Evolutionary conservation across 2,329 filamentous ascomycete genomes (phyloP).

Genomic region (Penicillium aurantiogriseum): DNA sequence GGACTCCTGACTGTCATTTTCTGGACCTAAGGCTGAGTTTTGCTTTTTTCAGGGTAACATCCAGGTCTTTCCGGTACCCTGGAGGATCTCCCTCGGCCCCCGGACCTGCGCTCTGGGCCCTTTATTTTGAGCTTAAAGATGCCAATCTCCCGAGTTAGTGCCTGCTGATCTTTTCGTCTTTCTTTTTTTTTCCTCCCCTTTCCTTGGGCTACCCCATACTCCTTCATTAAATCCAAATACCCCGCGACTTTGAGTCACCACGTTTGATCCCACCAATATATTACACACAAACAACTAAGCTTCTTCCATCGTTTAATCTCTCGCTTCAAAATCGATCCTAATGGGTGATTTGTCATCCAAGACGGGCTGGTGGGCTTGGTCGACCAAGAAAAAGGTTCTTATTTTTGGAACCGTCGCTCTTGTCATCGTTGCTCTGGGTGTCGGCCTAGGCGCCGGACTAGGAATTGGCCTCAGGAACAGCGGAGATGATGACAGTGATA

Average conservation of each 20-base stretch:
- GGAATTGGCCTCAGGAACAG: constrained; percentile 52
- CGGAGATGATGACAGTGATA: constrained; percentile 27
- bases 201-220: not conserved
- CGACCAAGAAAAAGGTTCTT: constrained; percentile 36
- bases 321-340: not conserved
- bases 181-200: not conserved
- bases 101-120: constrained; percentile 2
- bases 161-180: constrained; percentile 1
- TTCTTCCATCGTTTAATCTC: not conserved
- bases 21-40: not conserved
- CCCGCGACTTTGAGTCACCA: not conserved
- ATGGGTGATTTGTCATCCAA: constrained; percentile 18
- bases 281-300: not conserved
- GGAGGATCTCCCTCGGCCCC: constrained; percentile 15
- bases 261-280: not conserved
- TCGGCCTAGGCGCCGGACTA: constrained; percentile 59
- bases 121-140: constrained; percentile 18
- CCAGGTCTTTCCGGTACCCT: not conserved
- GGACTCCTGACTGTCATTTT: not conserved
- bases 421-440: constrained; percentile 48
- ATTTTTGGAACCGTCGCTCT: constrained; percentile 24
- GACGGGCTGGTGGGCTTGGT: constrained; percentile 30
- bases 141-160: constrained; percentile 9
- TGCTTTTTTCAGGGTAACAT: constrained; percentile 3
- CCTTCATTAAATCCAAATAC: not conserved